Evolutionary conservation across 2,329 filamentous ascomycete species (phyloP).

Genomic region (Talaromyces sp.): DNA sequence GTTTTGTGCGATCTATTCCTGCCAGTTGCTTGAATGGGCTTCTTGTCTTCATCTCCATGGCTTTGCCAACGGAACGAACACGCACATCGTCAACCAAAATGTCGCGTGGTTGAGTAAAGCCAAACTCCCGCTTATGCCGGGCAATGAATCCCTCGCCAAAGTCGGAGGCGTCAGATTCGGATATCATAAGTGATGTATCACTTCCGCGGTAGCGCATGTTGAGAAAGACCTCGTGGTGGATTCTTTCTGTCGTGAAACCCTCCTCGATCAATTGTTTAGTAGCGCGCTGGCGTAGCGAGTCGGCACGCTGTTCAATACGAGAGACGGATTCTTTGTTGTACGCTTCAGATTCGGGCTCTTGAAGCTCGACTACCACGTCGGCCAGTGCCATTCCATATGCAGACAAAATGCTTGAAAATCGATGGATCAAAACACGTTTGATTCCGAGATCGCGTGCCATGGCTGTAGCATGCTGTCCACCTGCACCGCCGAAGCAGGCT

Average conservation of each 20-base stretch:
- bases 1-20: conserved; percentile 9
- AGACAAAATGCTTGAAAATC: conserved; percentile 37
- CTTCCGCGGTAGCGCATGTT: conserved; percentile 42
- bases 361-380: conserved; percentile 33
- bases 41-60: conserved; percentile 7
- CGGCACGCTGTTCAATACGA: conserved; percentile 22
- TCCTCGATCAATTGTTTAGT: conserved; percentile 27
- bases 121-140: conserved; percentile 37
- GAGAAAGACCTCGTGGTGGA: conserved; percentile 33
- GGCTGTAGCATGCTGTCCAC: conserved; percentile 36
- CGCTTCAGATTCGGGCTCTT: conserved; percentile 26
- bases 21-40: conserved; percentile 17
- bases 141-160: conserved; percentile 33
- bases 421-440: conserved; percentile 38
- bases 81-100: conserved; percentile 37
- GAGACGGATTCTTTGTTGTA: conserved; percentile 14
- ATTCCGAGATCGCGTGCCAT: conserved; percentile 41
- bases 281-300: conserved; percentile 23
- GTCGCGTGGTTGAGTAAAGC: conserved; percentile 32
- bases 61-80: conserved; percentile 27
- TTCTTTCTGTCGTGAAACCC: conserved; percentile 29
- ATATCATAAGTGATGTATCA: conserved; percentile 40
- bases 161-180: conserved; percentile 28
- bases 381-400: conserved; percentile 43
- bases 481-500: conserved; percentile 27